Conservation (phyloP, 1,284 basidiomycete genomes). For the Tilletia setariae region DNA sequence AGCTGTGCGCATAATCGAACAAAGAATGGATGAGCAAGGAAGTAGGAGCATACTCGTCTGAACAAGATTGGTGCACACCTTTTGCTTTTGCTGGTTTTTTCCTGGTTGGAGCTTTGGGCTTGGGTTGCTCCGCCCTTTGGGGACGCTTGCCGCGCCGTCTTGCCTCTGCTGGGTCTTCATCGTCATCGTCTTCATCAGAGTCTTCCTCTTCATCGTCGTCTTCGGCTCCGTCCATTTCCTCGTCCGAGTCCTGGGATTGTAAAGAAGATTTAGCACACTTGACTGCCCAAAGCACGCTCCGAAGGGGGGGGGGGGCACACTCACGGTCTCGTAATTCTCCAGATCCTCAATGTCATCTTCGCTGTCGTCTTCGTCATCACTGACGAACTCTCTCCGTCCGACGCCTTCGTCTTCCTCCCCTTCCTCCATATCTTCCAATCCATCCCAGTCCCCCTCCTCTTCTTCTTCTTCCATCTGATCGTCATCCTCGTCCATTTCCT, state of each 20-base stretch:
- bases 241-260: slow-evolving; percentile 8
- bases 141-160: slow-evolving; percentile 20
- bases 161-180: slow-evolving; percentile 28
- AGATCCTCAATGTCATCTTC: slow-evolving; percentile 30
- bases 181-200: slow-evolving; percentile 32
- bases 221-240: slow-evolving; percentile 13
- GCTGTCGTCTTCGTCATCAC: slow-evolving; percentile 43
- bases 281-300: not conserved
- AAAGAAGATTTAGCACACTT: not conserved
- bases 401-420: slow-evolving; percentile 21
- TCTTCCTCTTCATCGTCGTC: slow-evolving; percentile 24
- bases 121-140: not conserved
- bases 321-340: slow-evolving; percentile 16
- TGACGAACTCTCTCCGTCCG: slow-evolving; percentile 48
- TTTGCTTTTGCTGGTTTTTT: slow-evolving; percentile 21
- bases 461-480: slow-evolving; percentile 44
- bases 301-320: not conserved
- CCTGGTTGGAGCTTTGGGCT: not conserved
- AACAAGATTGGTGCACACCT: slow-evolving; percentile 14
- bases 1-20: slow-evolving; percentile 17
- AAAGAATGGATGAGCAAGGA: not conserved
- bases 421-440: slow-evolving; percentile 42
- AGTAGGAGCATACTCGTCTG: not conserved
- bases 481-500: slow-evolving; percentile 45
- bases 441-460: slow-evolving; percentile 38